These are phyloP conservation scores for Solanum tarijense DNA, from an alignment of 257 asterid species.

Conservation along the genomic window DNA sequence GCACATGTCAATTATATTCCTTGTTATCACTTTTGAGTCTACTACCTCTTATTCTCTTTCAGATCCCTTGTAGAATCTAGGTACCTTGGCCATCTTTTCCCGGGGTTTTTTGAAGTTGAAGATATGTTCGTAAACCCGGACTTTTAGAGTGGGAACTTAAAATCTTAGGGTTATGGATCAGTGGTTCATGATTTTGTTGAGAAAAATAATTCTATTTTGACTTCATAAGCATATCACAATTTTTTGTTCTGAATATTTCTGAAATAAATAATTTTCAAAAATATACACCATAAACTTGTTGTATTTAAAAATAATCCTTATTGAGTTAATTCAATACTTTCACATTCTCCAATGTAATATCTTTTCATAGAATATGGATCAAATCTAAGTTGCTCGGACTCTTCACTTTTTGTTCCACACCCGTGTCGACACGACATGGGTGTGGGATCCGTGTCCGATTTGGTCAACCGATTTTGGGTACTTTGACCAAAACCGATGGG, in stretches of 20 bases:
- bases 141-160: background rate
- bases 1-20: background rate
- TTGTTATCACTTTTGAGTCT: background rate
- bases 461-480: too few species aligned
- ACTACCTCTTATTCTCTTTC: background rate
- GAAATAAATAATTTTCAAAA: background rate
- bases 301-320: too few species aligned
- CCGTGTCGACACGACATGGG: too few species aligned
- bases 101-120: background rate
- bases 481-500: too few species aligned
- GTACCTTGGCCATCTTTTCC: background rate
- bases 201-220: background rate
- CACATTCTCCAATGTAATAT: background rate
- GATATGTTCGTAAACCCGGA: background rate
- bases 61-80: background rate
- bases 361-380: background rate
- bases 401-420: too few species aligned
- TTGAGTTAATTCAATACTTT: background rate
- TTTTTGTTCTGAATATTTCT: background rate
- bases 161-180: background rate
- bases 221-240: background rate
- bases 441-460: too few species aligned
- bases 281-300: background rate
- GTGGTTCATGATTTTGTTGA: background rate
- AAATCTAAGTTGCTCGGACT: background rate